These are phyloP conservation scores for Microascus cirrosus DNA, from an alignment of 2,329 filamentous ascomycete genomes.

Conservation along the genomic window DNA sequence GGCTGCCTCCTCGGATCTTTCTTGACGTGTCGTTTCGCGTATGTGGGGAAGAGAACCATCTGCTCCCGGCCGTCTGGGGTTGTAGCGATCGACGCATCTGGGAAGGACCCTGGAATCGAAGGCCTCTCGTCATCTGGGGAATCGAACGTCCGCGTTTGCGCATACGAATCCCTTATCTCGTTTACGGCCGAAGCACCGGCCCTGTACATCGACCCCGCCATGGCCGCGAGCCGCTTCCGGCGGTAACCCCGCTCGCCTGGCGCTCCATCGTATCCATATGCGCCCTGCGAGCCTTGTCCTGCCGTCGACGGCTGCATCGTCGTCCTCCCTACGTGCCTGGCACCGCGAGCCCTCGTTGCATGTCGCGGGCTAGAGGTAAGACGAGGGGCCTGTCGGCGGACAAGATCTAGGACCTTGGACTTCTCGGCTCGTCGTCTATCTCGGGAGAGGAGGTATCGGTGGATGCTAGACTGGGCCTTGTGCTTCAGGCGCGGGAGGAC, in stretches of 20 bases:
- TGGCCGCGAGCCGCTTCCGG: conserved; percentile 63
- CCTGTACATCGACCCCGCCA: conserved; percentile 46
- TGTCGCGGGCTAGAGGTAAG: conserved; percentile 11
- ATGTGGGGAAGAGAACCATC: conserved; percentile 91
- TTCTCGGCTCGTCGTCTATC: conserved; percentile 43
- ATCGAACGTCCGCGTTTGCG: conserved; percentile 32
- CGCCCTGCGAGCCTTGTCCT: conserved; percentile 1
- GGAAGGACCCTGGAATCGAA: conserved; percentile 65
- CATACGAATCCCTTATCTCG: conserved; percentile 48
- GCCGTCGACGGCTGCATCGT: neutral
- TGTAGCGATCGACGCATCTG: conserved; percentile 77
- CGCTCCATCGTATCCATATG: conserved; percentile 5
- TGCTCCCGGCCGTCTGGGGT: conserved; percentile 73
- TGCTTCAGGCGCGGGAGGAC: conserved; percentile 62
- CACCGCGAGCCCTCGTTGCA: conserved; percentile 16
- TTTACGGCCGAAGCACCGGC: conserved; percentile 45
- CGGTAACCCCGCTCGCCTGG: conserved; percentile 55
- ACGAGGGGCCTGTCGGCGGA: conserved; percentile 22
- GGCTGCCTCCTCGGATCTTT: conserved; percentile 20
- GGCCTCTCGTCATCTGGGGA: conserved; percentile 15
- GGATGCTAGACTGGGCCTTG: conserved; percentile 64
- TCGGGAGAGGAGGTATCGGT: conserved; percentile 57
- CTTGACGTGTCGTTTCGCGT: conserved; percentile 63
- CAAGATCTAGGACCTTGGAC: conserved; percentile 28
- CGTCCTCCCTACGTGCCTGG: conserved; percentile 4